Conservation (phyloP, 2,329 filamentous ascomycete species). For the Colletotrichum magnum region DNA sequence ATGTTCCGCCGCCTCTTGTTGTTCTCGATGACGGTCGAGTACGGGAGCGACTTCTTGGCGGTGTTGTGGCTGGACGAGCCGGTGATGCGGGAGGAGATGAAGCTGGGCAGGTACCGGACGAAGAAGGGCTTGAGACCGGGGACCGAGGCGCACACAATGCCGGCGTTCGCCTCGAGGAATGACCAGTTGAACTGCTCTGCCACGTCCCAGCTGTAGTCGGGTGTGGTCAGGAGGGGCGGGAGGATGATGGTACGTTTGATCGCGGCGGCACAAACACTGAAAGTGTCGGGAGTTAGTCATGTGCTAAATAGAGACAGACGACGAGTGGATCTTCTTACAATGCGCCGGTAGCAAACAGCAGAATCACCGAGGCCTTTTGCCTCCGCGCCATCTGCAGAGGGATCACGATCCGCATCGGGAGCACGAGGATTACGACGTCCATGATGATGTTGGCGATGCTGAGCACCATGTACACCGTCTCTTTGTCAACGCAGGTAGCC, state of each 20-base stretch:
- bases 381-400: conserved; percentile 13
- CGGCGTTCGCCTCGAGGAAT: conserved; percentile 18
- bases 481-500: conserved; percentile 2
- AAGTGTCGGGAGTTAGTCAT: too few species aligned
- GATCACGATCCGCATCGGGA: conserved; percentile 49
- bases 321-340: too few species aligned
- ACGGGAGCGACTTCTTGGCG: background rate
- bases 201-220: conserved; percentile 47
- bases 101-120: conserved; percentile 37
- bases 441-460: conserved; percentile 25
- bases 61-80: conserved; percentile 1
- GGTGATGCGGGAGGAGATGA: conserved; percentile 2
- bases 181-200: conserved; percentile 48
- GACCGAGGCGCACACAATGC: conserved; percentile 23
- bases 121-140: conserved; percentile 39
- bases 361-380: conserved; percentile 7
- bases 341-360: conserved; percentile 15
- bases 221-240: conserved; percentile 42
- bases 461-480: conserved; percentile 12
- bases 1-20: conserved; percentile 30
- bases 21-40: conserved; percentile 9
- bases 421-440: conserved; percentile 50
- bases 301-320: too few species aligned
- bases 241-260: conserved; percentile 48
- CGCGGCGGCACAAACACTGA: conserved; percentile 46